phyloP scores from a whole-genome alignment of 176 grass and related monocot genomes.

The Poa pratensis region DNA sequence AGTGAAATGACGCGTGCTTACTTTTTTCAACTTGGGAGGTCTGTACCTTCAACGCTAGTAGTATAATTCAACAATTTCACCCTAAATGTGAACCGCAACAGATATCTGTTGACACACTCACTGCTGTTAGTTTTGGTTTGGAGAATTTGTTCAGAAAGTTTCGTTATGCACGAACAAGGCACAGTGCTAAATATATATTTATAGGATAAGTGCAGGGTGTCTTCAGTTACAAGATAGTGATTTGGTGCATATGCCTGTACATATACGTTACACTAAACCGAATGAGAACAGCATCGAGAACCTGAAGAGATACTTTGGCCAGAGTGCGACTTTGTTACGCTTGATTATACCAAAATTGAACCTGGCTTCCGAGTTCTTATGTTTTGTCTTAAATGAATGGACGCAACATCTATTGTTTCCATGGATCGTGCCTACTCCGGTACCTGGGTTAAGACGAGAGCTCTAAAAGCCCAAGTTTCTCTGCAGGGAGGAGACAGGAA shows the following conservation, averaged over 20 bases:
- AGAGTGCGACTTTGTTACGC: not conserved
- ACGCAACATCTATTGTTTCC: not conserved
- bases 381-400: not conserved
- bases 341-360: not conserved
- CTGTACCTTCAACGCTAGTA: not conserved
- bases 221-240: not conserved
- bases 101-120: not conserved
- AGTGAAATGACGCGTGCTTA: not conserved
- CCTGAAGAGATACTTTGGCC: not conserved
- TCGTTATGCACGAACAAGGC: not conserved
- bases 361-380: not conserved
- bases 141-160: not conserved
- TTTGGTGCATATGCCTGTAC: not conserved
- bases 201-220: not conserved
- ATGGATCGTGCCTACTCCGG: constrained; percentile 6
- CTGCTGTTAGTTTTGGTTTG: not conserved
- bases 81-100: not conserved
- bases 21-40: not conserved
- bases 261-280: not conserved
- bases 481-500: constrained; percentile 97
- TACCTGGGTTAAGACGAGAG: constrained; percentile 18
- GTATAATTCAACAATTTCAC: not conserved
- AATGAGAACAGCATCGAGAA: not conserved
- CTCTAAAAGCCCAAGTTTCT: constrained; percentile 25
- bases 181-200: not conserved